These are phyloP conservation scores for Kwoniella heveanensis DNA, from an alignment of 768 basidiomycete species.

Conservation along the genomic window DNA sequence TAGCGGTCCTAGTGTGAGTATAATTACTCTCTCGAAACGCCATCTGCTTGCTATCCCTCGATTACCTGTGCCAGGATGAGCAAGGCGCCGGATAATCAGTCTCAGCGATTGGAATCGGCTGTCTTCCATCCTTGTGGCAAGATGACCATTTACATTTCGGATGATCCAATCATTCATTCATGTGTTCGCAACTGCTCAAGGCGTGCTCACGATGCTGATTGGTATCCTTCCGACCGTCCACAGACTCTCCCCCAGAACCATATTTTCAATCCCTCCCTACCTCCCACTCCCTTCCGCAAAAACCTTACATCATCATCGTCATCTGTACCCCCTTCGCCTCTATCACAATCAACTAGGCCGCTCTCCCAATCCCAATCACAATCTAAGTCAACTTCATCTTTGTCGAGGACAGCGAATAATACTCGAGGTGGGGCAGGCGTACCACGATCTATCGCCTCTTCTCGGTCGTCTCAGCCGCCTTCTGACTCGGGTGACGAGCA, in stretches of 20 bases:
- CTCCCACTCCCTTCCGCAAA: slow-evolving; percentile 59
- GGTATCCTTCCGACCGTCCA: not conserved
- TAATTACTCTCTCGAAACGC: not conserved
- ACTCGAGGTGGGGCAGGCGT: too few relatives aligned
- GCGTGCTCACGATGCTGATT: not conserved
- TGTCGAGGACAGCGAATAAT: too few relatives aligned
- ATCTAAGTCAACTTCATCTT: slow-evolving; percentile 15
- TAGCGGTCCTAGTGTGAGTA: slow-evolving; percentile 40
- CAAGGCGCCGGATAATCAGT: too few relatives aligned
- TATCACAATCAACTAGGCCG: slow-evolving; percentile 72
- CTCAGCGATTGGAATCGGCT: too few relatives aligned
- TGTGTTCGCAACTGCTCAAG: too few relatives aligned
- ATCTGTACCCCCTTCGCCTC: slow-evolving; percentile 63
- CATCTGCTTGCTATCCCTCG: too few relatives aligned
- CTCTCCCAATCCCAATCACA: slow-evolving; percentile 59
- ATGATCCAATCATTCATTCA: too few relatives aligned
- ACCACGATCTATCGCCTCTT: slow-evolving; percentile 2
- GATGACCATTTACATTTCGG: too few relatives aligned
- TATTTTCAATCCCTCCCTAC: slow-evolving; percentile 67
- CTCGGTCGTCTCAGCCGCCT: slow-evolving; percentile 5
- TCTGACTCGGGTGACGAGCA: slow-evolving; percentile 5
- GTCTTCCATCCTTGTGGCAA: too few relatives aligned
- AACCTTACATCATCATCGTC: not conserved
- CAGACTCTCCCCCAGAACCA: slow-evolving; percentile 42
- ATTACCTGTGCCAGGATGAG: too few relatives aligned